Evolutionary conservation across 257 asterid genomes (phyloP), one percentile per base, ranked within the genome.

Genomic region (Jacaranda copaia): DNA sequence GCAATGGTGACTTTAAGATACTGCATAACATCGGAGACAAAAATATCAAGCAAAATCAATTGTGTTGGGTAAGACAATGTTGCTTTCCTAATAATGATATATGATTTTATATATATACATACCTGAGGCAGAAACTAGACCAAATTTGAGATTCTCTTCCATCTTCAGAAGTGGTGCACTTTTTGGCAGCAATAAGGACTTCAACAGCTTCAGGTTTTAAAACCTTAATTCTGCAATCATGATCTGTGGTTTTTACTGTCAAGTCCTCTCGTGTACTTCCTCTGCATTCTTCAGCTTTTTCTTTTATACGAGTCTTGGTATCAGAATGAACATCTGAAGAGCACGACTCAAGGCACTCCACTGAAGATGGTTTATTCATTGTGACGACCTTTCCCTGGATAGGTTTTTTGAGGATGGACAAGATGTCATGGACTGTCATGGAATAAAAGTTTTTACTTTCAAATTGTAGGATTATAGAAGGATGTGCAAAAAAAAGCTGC

Each of bases 391-490:
- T 82, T 68, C 62, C 79, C 70, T 62, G 81, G 80, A 61, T 77
- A 52, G 96, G 90, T 80, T 88, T 91, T 80, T 81, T 87, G 78
- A 94, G 91, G 68, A 84, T 76, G 79, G 93, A 92, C 79, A 92
- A 77, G 88, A 94, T 94, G 76, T 90, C 97, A 73, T 77, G 73
- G 58, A 92, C 98, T 93, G 96, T 53, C 83, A 79, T 19, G 77
- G 75, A 55, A 55, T 36, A 73, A 79, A 59, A 57, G 35, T 8
- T 42, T 20, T 84, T 65, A 83, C 72, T 66, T 65, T 72, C 71
- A 6, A 36, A 39, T 40, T 68, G 51, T 53, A 59, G 58, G 65
- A 81, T 49, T 57, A 38, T 56, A 72, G 68, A 36, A 57, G 20
- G 56, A 57, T 70, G 59, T 67, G 32, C 70, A 63, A 70, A 59